Base-by-base conservation (phyloP, 73 alveolate genomes). In the Symbiodinium pilosum region DNA sequence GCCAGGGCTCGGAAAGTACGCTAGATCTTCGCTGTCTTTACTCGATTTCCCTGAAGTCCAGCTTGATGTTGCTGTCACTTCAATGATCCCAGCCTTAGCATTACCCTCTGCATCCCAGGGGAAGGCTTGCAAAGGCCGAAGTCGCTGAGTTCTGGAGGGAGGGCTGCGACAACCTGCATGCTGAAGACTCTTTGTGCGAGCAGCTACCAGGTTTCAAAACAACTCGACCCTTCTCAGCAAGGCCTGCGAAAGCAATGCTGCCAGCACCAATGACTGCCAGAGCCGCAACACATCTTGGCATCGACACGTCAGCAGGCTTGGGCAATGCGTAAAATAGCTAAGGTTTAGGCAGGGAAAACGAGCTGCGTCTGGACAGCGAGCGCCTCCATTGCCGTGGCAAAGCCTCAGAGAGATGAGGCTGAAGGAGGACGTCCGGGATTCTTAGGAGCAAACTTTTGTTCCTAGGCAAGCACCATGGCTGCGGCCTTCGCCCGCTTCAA, bases 61-160 rank as follows among this genome's bases (percentile, higher is more conserved):
- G n/a, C n/a, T n/a, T n/a, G n/a, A 11, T 8, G 5, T 75, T 26
- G 30, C 28, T 0, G 9, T 28, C 4, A 28, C 42, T 24, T n/a
- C 38, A 6, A 28, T 20, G 69, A 28, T 28, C 12, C 83, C 30
- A 9, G 84, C 94, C 94, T 52, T 87, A 40, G 94, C 94, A 12
- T 87, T 87, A 54, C 94, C 94, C 40, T 87, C 94, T 14, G 52
- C 36, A 30, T 87, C 94, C 94, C 94, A 87, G 0, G 94, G 94
- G 38, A 87, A 64, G 40, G 94, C 94, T 20, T 32, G 43, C 14
- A 71, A 3, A 21, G 84, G 44, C 1, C 28, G 36, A 32, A 32
- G 73, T 20, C 73, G 34, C 28, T 12, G 77, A 28, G 26, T 28
- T 28, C 69, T 16, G 16, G 16, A 28, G 69, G 77, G 28, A 24